phyloP scores from a whole-genome alignment of 441 rosid species.

The Flueggea neowawraea region DNA sequence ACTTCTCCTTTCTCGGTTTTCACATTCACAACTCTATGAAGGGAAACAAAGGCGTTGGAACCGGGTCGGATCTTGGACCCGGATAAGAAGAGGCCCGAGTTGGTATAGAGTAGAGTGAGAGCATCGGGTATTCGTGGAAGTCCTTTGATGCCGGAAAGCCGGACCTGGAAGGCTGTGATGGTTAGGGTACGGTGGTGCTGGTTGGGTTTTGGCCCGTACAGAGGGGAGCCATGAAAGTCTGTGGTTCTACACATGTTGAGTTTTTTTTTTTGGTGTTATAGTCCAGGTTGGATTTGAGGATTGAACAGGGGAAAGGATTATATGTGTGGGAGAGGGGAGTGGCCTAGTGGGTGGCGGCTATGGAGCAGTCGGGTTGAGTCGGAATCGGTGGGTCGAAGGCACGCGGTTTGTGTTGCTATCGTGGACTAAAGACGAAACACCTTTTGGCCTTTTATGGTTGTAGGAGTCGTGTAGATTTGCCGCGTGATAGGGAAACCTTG shows the following conservation, averaged over 20 bases:
- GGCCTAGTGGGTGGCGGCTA: not conserved
- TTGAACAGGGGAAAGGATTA: not conserved
- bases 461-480: not conserved
- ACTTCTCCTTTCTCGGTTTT: constrained; percentile 30
- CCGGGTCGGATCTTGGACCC: constrained; percentile 58
- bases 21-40: constrained; percentile 45
- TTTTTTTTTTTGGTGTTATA: not conserved
- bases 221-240: constrained; percentile 26
- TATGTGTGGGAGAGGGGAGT: not conserved
- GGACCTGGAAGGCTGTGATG: constrained; percentile 56
- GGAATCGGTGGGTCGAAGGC: constrained; percentile 43
- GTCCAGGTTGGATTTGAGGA: not conserved
- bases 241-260: constrained; percentile 50
- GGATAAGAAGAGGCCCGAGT: constrained; percentile 39
- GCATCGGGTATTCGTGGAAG: constrained; percentile 39
- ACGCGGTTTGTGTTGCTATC: constrained; percentile 37
- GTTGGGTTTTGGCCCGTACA: constrained; percentile 3
- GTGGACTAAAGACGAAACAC: constrained; percentile 16
- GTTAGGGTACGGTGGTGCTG: constrained; percentile 20
- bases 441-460: not conserved
- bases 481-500: no score
- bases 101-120: constrained; percentile 65
- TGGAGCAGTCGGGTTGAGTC: constrained; percentile 10
- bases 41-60: constrained; percentile 52
- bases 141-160: constrained; percentile 33